Conservation (phyloP, 2,329 filamentous ascomycete species). For the Fusarium clavum region DNA sequence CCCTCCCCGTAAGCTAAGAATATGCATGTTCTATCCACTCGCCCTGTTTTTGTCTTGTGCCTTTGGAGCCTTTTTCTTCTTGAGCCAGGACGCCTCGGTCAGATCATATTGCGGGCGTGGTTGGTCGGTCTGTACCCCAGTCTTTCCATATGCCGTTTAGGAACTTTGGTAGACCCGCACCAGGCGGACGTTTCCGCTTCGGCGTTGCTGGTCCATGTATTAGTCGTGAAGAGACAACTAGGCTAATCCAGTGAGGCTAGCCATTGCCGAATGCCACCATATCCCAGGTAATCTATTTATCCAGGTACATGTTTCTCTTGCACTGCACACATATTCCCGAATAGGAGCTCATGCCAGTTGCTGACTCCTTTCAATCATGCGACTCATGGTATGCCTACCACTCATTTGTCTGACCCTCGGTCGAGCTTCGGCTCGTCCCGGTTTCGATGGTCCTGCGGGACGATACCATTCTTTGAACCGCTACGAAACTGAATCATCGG, state of each 20-base stretch:
- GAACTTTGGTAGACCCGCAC: background rate
- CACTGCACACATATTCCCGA: background rate
- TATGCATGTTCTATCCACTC: background rate
- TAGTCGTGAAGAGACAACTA: background rate
- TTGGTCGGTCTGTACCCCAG: background rate
- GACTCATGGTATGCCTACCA: background rate
- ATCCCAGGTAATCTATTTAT: background rate
- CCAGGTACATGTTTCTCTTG: background rate
- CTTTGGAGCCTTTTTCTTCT: background rate
- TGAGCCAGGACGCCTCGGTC: too few relatives aligned
- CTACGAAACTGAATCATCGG: background rate
- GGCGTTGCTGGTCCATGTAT: background rate
- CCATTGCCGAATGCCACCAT: background rate
- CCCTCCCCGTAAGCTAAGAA: background rate
- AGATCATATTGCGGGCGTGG: background rate
- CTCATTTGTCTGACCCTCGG: background rate
- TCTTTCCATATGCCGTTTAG: too few relatives aligned
- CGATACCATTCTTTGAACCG: slow-evolving; percentile 24
- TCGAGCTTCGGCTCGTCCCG: background rate
- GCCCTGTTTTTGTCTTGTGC: background rate
- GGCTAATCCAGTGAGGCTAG: background rate
- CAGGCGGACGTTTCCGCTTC: background rate
- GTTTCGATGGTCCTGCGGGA: slow-evolving; percentile 7
- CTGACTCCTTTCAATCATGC: background rate
- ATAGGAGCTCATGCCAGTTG: background rate